Evolutionary conservation across 495 filamentous ascomycete species (phyloP).

Genomic region (Evansstolkia leycettana): DNA sequence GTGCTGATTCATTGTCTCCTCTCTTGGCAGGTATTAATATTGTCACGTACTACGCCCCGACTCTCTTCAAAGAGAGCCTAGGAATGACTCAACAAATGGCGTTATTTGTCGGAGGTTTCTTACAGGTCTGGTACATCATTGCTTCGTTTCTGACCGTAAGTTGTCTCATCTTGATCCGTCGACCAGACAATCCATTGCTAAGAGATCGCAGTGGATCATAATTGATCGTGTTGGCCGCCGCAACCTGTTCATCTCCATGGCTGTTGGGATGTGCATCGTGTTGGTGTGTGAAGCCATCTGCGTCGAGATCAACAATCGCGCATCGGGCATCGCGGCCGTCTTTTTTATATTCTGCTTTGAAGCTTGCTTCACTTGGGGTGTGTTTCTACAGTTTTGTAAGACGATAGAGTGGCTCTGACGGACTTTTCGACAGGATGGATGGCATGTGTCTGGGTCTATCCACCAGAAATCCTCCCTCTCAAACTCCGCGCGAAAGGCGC

Average conservation of each 20-base stretch:
- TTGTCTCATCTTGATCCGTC: slow-evolving; percentile 18
- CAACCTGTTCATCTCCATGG: slow-evolving; percentile 30
- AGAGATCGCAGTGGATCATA: slow-evolving; percentile 20
- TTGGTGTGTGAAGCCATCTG: slow-evolving; percentile 15
- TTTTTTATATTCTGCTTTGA: slow-evolving; percentile 23
- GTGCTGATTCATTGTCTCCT: slow-evolving; percentile 3
- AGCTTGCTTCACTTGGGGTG: slow-evolving; percentile 24
- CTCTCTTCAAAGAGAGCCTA: slow-evolving; percentile 39
- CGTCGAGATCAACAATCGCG: slow-evolving; percentile 9
- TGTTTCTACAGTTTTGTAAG: slow-evolving; percentile 1
- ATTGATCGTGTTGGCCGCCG: slow-evolving; percentile 43
- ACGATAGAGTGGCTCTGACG: too few relatives aligned
- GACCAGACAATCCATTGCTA: too few relatives aligned
- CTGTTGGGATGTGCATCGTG: slow-evolving; percentile 17
- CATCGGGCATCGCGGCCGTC: slow-evolving; percentile 13
- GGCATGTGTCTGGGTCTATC: background rate
- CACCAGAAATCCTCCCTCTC: background rate
- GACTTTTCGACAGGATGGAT: slow-evolving; percentile 1
- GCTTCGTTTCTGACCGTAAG: slow-evolving; percentile 19
- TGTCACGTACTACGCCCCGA: slow-evolving; percentile 34
- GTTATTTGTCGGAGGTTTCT: slow-evolving; percentile 22
- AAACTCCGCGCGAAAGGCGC: background rate
- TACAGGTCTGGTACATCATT: slow-evolving; percentile 21
- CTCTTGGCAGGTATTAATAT: slow-evolving; percentile 41
- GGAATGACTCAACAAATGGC: slow-evolving; percentile 37